Base-by-base conservation (phyloP, 305 asterid genomes). In the Fraxinus xanthoxyloides region DNA sequence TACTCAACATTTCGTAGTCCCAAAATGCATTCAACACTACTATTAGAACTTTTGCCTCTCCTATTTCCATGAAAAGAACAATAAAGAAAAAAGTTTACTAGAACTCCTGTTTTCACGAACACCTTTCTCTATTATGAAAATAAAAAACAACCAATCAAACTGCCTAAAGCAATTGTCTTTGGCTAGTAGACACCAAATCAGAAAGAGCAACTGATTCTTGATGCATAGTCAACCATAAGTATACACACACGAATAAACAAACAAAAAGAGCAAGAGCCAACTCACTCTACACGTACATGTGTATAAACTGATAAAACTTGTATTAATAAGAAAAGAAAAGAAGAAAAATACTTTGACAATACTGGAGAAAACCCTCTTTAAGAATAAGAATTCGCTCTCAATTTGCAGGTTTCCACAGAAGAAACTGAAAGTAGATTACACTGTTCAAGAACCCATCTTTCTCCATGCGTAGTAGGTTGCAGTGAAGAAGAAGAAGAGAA, bases 371-470 rank as follows among this genome's bases (percentile, higher is more conserved):
- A 78, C 56, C 56, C 81, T 76, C 38, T 59, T 40, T 38, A 75
- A 65, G 77, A 77, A 81, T n/a, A 19, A 48, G 79, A 80, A 54
- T 76, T 63, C 75, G 21, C 26, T 81, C 80, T 65, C 24, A 80
- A 72, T 30, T 74, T 78, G 54, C 82, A 79, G 86, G 77, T 48
- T 54, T 81, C 77, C 43, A 72, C 54, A 65, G 65, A 78, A 85
- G 80, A 78, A 35, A 79, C 23, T 13, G 78, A 70, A 79, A 81
- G 78, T 35, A 78, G 48, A 81, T 35, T 46, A 38, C 43, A 85
- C 7, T 65, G 82, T 46, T 65, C 76, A 36, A 78, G 81, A 85
- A 70, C 81, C 82, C 87, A 88, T 83, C 80, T 75, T 65, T 77
- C 82, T 65, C 79, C 82, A 82, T 75, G 61, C 72, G 63, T 19